phyloP scores from a whole-genome alignment of 345 rosid species.

The Murraya koenigii region DNA sequence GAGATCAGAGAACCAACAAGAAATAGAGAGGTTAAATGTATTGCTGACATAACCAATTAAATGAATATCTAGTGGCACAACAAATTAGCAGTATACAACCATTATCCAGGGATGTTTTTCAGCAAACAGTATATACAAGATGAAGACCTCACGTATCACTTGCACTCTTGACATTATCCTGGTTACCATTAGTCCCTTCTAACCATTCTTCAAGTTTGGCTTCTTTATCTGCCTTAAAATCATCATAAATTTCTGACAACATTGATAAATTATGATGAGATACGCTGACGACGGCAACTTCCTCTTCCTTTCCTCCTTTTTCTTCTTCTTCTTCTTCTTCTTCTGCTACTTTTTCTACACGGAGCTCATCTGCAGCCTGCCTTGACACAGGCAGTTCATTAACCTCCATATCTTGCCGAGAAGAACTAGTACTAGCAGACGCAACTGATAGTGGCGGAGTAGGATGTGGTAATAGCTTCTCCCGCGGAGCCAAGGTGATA shows the following conservation, averaged over 20 bases:
- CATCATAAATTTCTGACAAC: conserved; percentile 41
- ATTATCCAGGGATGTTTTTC: background rate
- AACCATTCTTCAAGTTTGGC: conserved; percentile 83
- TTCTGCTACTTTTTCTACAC: conserved; percentile 22
- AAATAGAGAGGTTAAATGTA: background rate
- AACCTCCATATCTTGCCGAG: conserved; percentile 36
- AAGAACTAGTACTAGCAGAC: conserved; percentile 43
- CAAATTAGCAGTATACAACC: background rate
- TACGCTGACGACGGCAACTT: background rate
- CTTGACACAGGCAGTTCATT: conserved; percentile 55
- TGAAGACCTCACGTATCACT: background rate
- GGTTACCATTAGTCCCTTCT: conserved; percentile 40
- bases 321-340: conserved; percentile 3
- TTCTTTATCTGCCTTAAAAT: conserved; percentile 75
- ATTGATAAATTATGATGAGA: conserved; percentile 5
- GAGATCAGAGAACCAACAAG: background rate
- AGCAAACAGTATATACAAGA: conserved; percentile 21
- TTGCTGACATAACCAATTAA: background rate
- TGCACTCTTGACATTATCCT: conserved; percentile 7
- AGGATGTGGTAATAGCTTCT: conserved; percentile 27
- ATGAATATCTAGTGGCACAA: background rate
- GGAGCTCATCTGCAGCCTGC: conserved; percentile 40
- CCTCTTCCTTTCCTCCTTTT: conserved; percentile 17
- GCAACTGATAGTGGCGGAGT: conserved; percentile 28
- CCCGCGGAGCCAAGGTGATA: conserved; percentile 15